Conservation (phyloP, 805 yeast genomes). For the Candida sonorensis region DNA sequence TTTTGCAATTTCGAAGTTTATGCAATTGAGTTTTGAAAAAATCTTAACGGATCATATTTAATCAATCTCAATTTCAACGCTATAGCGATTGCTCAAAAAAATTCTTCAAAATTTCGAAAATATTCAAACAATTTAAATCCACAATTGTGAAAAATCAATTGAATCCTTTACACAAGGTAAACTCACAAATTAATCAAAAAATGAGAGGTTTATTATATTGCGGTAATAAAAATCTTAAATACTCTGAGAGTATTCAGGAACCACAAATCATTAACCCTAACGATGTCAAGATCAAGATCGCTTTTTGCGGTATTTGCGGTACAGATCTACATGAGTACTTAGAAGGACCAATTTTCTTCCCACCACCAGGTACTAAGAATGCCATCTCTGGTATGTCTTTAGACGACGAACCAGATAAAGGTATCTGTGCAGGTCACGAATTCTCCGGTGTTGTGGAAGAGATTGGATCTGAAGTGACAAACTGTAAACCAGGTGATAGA, state of each 20-base stretch:
- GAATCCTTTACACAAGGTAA: neutral
- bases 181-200: neutral
- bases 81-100: no score
- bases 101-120: no score
- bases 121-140: no score
- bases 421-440: conserved; percentile 32
- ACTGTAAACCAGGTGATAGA: conserved; percentile 44
- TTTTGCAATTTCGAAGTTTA: no score
- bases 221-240: conserved; percentile 39
- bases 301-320: conserved; percentile 59
- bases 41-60: no score
- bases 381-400: conserved; percentile 33
- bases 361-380: conserved; percentile 21
- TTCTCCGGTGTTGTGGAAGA: conserved; percentile 25
- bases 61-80: no score
- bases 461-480: conserved; percentile 39
- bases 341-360: conserved; percentile 56
- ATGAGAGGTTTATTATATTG: conserved; percentile 47
- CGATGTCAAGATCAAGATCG: conserved; percentile 27
- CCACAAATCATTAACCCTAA: conserved; percentile 19
- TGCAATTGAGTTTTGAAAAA: no score
- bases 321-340: conserved; percentile 52
- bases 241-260: conserved; percentile 25
- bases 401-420: conserved; percentile 2
- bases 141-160: neutral